Evolutionary conservation across 2,329 filamentous ascomycete species (phyloP).

Genomic region (Fonsecaea nubica): DNA sequence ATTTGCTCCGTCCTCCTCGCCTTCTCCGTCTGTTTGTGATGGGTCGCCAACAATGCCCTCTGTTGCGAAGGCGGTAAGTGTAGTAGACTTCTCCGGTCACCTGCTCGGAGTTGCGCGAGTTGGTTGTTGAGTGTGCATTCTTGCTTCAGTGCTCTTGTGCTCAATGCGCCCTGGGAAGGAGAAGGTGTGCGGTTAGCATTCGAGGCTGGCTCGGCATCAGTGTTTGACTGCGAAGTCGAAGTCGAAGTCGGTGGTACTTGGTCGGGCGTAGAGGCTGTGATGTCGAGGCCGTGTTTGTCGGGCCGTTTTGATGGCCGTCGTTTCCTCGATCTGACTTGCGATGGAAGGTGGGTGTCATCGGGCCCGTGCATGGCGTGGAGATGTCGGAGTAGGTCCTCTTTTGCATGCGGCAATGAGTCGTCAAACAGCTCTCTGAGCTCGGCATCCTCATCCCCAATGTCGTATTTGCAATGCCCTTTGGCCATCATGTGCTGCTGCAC

Average conservation of each 20-base stretch:
- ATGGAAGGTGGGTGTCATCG: conserved; percentile 25
- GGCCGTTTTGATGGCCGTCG: conserved; percentile 20
- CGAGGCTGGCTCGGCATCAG: conserved; percentile 20
- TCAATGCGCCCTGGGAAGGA: conserved; percentile 17
- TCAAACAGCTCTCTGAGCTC: conserved; percentile 55
- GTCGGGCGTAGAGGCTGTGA: conserved; percentile 16
- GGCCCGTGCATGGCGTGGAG: conserved; percentile 15
- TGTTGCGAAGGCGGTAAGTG: conserved; percentile 45
- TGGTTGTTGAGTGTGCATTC: conserved; percentile 37
- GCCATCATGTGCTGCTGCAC: conserved; percentile 60
- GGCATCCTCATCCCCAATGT: conserved; percentile 46
- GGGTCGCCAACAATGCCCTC: conserved; percentile 41
- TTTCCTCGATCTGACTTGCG: conserved; percentile 27
- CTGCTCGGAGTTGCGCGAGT: conserved; percentile 41
- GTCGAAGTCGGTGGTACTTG: conserved; percentile 13
- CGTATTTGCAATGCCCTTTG: conserved; percentile 58
- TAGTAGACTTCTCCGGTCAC: conserved; percentile 42
- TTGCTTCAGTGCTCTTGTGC: conserved; percentile 33
- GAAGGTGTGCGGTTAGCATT: conserved; percentile 20
- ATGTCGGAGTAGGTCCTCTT: conserved; percentile 25
- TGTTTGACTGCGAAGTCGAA: conserved; percentile 1
- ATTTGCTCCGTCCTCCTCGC: conserved; percentile 35
- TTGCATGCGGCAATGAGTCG: conserved; percentile 34
- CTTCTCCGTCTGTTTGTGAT: conserved; percentile 43
- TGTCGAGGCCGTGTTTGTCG: conserved; percentile 7